A percentile compares a stretch with the other conserved stretches of the same genome.
Conservation (phyloP, 1,284 basidiomycete genomes). For the Inonotus hispidus region DNA sequence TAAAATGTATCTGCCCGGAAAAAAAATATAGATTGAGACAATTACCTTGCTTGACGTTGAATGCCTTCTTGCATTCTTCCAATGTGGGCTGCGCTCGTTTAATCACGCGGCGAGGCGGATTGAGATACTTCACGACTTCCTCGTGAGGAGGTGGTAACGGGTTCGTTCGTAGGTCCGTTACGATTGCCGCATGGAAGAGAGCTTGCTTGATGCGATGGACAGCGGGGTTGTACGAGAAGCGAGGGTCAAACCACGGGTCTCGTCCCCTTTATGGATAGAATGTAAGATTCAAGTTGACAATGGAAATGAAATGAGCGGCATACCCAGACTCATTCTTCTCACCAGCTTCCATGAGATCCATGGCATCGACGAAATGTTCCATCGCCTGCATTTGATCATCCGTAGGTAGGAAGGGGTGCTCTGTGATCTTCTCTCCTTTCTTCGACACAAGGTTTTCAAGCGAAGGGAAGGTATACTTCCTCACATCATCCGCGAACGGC, state of each 20-base stretch:
- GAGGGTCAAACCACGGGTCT: constrained; percentile 72
- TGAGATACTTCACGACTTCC: constrained; percentile 77
- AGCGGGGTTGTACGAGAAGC: constrained; percentile 81
- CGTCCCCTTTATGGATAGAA: constrained; percentile 34
- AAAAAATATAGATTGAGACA: neutral
- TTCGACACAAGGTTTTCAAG: constrained; percentile 72
- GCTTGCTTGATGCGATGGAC: constrained; percentile 92
- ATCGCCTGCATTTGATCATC: constrained; percentile 73
- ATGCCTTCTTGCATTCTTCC: constrained; percentile 54
- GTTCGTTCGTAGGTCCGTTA: constrained; percentile 63
- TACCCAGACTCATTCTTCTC: constrained; percentile 70
- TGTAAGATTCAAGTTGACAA: constrained; percentile 27
- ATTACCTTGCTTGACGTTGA: constrained; percentile 73
- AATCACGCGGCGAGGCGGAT: constrained; percentile 65
- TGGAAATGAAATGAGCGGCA: constrained; percentile 15
- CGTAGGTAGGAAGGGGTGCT: constrained; percentile 84
- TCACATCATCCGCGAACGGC: constrained; percentile 92
- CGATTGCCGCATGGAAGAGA: constrained; percentile 80
- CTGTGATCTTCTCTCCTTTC: constrained; percentile 66
- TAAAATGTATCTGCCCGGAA: neutral
- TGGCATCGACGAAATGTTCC: constrained; percentile 80
- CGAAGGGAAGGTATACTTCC: constrained; percentile 83
- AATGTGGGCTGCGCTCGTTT: constrained; percentile 53
- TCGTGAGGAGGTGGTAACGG: constrained; percentile 84
- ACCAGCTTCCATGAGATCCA: constrained; percentile 78